Evolutionary conservation across 371 early-diverging fungal species (phyloP), one percentile per base, ranked within the genome.

Genomic region (Cokeromyces recurvatus): DNA sequence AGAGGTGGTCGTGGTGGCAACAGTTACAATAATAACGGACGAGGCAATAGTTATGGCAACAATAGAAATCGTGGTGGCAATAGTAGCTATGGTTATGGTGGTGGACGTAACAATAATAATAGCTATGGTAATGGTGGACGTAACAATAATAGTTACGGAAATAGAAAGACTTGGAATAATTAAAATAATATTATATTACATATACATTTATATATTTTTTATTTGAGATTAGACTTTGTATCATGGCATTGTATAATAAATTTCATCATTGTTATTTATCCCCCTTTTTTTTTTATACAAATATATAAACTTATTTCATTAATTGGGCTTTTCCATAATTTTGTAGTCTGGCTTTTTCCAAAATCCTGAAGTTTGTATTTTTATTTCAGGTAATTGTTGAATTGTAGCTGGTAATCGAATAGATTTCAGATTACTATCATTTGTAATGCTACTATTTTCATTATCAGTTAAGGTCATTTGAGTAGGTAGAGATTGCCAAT

Each of bases 401-500:
- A 22, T 29, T 10, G 16, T 44, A 6, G 43, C 38, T 14, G 32
- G 43, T 19, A 29, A 8, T 5, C 29, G 29, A 11, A 29, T 11
- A 11, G 8, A 8, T 11, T 29, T 29, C 29, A 29, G 29, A 11
- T 29, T 29, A 11, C 11, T 11, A 8, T 29, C 8, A 29, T 29
- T 11, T 8, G 11, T 29, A 5, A 32, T 37, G 3, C 10, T 24
- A 2, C 27, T 21, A 15, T 43, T 21, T 12, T 35, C 22, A 10
- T 27, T 23, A 34, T 42, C 21, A 22, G 61, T 55, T 4, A 60
- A 15, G 1, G 51, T 51, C n/a, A 37, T 29, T 38, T 47, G 51
- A 0, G 46, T 46, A 16, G 62, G 56, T 1, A 49, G 32, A 1
- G 46, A 38, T 31, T 61, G 62, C 62, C 62, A 61, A 23, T 61